Evolutionary conservation across 805 yeast species (phyloP), one percentile per base, ranked within the genome.

Genomic region (Nakazawaea laoshanensis): DNA sequence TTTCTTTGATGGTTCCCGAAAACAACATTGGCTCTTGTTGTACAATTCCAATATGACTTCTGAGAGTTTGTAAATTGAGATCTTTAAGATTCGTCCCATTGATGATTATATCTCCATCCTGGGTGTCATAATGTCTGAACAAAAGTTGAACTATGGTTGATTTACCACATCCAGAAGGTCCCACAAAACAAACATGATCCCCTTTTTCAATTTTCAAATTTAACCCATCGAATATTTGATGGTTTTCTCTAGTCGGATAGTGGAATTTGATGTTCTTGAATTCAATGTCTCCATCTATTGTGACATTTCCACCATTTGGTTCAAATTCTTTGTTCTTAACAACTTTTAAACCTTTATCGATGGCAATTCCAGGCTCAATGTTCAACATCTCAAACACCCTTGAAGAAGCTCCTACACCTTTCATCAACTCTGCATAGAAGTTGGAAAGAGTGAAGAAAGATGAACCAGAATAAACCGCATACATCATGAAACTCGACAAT

Each of bases 161-260:
- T 53, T 89, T 89, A 17, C 97, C 97, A 40, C 95, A 83, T 2
- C 97, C 97, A 21, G 94, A 80, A n/a, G 95, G 96, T 2, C 97
- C 97, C 12, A 88, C 96, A 38, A 89, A 71, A 51, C 96, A 88
- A 11, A 88, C 77, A 46, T 89, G 89, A 44, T 85, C 88, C 10
- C 96, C 96, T 21, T 82, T 75, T 11, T 62, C 52, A 28, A 89
- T 77, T 2, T 58, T 63, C 36, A 89, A 62, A 42, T 72, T 63
- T 35, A 88, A 56, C 15, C 69, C 59, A 2, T 61, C 46, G 56
- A 89, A 86, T 16, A 89, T 79, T 13, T 56, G 55, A 27, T 77
- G 73, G 36, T 82, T 75, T 12, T 77, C 76, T 41, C 97, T 70
- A 1, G 95, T 84, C 21, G 97, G 96, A 52, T 89, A 89, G 19